Conservation (phyloP, 2,329 filamentous ascomycete species). For the Pyricularia grisea region DNA sequence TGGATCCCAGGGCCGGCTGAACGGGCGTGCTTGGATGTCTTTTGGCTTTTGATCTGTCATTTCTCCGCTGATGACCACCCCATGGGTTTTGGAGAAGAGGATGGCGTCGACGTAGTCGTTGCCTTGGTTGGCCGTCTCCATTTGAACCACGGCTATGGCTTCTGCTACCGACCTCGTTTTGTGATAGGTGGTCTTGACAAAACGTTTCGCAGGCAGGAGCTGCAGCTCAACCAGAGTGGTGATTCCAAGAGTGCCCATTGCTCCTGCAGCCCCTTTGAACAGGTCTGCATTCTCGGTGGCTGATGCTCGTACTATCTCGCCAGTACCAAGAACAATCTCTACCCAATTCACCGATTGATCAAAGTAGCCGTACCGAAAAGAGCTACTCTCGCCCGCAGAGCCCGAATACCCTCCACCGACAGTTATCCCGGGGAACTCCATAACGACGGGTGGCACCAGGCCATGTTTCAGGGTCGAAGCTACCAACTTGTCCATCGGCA, state of each 20-base stretch:
- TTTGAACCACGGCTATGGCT: slow-evolving; percentile 37
- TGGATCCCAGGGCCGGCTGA: slow-evolving; percentile 52
- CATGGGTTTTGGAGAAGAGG: slow-evolving; percentile 49
- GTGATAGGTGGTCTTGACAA: slow-evolving; percentile 54
- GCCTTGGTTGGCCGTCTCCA: slow-evolving; percentile 29
- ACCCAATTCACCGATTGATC: slow-evolving; percentile 53
- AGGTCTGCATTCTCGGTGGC: slow-evolving; percentile 40
- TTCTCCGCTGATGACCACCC: slow-evolving; percentile 55
- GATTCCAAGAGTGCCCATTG: slow-evolving; percentile 59
- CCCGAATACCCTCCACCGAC: slow-evolving; percentile 63
- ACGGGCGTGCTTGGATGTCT: slow-evolving; percentile 34
- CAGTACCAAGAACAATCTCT: slow-evolving; percentile 62
- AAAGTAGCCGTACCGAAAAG: slow-evolving; percentile 64
- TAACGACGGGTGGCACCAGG: slow-evolving; percentile 61
- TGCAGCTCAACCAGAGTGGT: slow-evolving; percentile 58
- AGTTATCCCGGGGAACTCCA: slow-evolving; percentile 71
- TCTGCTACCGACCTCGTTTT: slow-evolving; percentile 37
- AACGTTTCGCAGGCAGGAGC: slow-evolving; percentile 49
- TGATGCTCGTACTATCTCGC: slow-evolving; percentile 48
- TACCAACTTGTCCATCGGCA: slow-evolving; percentile 66
- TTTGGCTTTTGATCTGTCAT: slow-evolving; percentile 44
- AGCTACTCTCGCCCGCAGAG: slow-evolving; percentile 61
- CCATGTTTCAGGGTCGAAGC: slow-evolving; percentile 53
- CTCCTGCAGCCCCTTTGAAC: slow-evolving; percentile 57
- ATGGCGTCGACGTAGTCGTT: slow-evolving; percentile 70